Conservation (phyloP, 2,329 filamentous ascomycete genomes). For the Fonsecaea monophora region DNA sequence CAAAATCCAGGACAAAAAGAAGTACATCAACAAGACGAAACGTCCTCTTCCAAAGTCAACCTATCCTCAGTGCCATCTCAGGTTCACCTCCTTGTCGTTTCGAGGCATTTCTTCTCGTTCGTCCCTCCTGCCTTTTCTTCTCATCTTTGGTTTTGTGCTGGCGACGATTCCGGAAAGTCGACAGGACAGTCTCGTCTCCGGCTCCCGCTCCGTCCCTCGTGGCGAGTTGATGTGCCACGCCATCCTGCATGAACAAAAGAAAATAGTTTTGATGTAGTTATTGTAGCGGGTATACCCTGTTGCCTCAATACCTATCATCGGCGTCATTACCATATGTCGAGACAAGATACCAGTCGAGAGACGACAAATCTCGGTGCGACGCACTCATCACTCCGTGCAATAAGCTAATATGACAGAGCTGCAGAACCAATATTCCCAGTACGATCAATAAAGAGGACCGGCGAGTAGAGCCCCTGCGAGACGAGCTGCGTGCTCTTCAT, state of each 20-base stretch:
- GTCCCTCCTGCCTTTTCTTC: constrained; percentile 8
- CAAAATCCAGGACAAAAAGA: not conserved
- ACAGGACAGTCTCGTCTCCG: not conserved
- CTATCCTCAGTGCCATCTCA: constrained; percentile 39
- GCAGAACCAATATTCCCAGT: constrained; percentile 38
- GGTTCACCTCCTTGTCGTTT: constrained; percentile 39
- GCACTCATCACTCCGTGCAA: constrained; percentile 38
- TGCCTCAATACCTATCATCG: not conserved
- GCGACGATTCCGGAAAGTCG: not conserved
- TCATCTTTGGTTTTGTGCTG: not conserved
- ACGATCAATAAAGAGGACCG: constrained; percentile 42
- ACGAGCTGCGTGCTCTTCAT: constrained; percentile 27
- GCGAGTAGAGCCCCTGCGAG: constrained; percentile 31
- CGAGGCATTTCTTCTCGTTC: constrained; percentile 30
- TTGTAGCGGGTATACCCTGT: constrained; percentile 9
- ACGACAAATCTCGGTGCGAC: constrained; percentile 16
- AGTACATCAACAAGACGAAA: constrained; percentile 28
- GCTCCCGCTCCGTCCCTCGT: not conserved
- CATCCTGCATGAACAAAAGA: constrained; percentile 19
- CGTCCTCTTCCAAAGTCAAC: constrained; percentile 29
- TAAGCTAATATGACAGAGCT: constrained; percentile 43
- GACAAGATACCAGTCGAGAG: constrained; percentile 15
- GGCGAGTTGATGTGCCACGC: not conserved
- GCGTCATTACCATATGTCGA: constrained; percentile 4
- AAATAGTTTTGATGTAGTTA: constrained; percentile 20